These are phyloP conservation scores for Periconia sp. DNA, from an alignment of 2,329 filamentous ascomycete genomes.

Conservation along the genomic window DNA sequence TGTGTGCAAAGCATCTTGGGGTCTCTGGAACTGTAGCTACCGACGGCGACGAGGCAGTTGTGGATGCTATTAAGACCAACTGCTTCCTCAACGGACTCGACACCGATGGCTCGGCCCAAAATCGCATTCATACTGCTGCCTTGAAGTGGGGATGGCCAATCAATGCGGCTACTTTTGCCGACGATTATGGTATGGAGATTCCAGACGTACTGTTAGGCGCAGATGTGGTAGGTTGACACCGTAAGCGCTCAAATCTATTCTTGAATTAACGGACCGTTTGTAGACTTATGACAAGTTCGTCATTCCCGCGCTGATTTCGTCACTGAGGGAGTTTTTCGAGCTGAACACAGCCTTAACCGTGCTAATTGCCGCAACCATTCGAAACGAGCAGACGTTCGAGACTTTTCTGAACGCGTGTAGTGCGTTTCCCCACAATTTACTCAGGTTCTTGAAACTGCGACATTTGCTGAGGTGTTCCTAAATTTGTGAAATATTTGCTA, in stretches of 20 bases:
- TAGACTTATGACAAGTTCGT: conserved; percentile 73
- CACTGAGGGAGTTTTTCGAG: conserved; percentile 66
- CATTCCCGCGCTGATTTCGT: conserved; percentile 69
- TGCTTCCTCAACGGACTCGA: conserved; percentile 71
- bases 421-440: conserved; percentile 45
- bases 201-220: conserved; percentile 74
- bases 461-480: conserved; percentile 34
- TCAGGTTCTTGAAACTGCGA: conserved; percentile 23
- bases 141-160: conserved; percentile 70
- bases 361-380: conserved; percentile 72
- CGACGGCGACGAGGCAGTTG: conserved; percentile 76
- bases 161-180: conserved; percentile 63
- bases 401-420: conserved; percentile 67
- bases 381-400: conserved; percentile 72
- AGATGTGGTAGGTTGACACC: conserved; percentile 63
- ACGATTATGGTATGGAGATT: conserved; percentile 53
- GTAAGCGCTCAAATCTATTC: conserved; percentile 6
- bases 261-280: conserved; percentile 14
- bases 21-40: conserved; percentile 69
- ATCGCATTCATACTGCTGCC: conserved; percentile 57
- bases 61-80: conserved; percentile 71
- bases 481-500: too few species aligned
- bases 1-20: conserved; percentile 72
- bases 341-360: conserved; percentile 63
- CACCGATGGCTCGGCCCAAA: conserved; percentile 39